Evolutionary conservation across 176 grass and related monocot species (phyloP), one percentile per base, ranked within the genome.

Genomic region (Elaeis guineensis): DNA sequence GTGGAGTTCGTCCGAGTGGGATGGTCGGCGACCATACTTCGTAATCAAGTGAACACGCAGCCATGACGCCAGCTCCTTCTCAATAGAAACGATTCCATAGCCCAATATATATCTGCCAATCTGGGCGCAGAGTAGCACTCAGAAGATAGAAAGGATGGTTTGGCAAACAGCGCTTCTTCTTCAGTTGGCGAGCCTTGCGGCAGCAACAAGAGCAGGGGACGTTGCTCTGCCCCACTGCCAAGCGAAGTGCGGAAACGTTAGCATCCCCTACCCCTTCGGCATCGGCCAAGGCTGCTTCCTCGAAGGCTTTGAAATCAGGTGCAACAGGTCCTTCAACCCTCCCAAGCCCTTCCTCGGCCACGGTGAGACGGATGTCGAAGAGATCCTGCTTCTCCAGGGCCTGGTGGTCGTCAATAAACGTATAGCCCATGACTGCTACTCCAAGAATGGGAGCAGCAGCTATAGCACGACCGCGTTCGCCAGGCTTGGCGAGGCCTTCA

Each of bases 231-330:
- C 8, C 35, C 5, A 4, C 35, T 44, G 35, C 11, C 35, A 3
- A 14, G 24, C 14, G 4, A 54, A 5, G 50, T 66, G 50, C 64
- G 64, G 64, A 49, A 17, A 66, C 16, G 50, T 66, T 0, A 50
- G 26, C 6, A 54, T 66, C 17, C 49, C 50, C 50, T 66, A 54
- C 49, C 64, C 64, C 1, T 66, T 66, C 64, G 64, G 64, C 50
- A 54, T 66, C 50, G 24, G 49, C 1, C 15, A 29, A 18, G 76
- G 24, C 19, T 78, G 76, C 68, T 65, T 23, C 61, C 49, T 19
- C 19, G 22, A 44, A 28, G 67, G 60, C 19, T 78, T 72, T 5
- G 17, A 17, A 8, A 49, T 79, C 62, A 55, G 19, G 0, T 55
- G 54, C 54, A 22, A 55, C 54, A 0, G 14, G 0, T 19, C 54